Conservation (phyloP, 148 eudicot genomes). For the Suaeda aralocaspica region DNA sequence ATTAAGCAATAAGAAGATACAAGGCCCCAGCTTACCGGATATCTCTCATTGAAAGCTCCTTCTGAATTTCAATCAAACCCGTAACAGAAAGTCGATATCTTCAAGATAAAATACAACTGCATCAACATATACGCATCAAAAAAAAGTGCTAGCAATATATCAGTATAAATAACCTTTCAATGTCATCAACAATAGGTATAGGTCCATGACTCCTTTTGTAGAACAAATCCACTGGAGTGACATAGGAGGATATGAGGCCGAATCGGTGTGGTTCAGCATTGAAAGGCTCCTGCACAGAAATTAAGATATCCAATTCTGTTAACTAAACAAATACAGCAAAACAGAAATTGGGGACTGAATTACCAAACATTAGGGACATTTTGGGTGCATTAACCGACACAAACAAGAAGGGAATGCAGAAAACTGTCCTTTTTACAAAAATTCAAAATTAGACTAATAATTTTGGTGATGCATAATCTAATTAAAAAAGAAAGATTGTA, state of each 20-base stretch:
- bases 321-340: not conserved
- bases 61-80: conserved; percentile 48
- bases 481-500: too few species aligned
- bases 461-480: too few species aligned
- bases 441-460: too few species aligned
- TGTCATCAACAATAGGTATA: conserved; percentile 77
- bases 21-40: conserved; percentile 46
- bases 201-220: conserved; percentile 98
- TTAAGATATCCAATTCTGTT: not conserved
- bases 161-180: conserved; percentile 47
- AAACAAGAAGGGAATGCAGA: too few species aligned
- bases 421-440: too few species aligned
- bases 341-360: too few species aligned
- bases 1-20: not conserved
- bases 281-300: conserved; percentile 68
- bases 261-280: conserved; percentile 91
- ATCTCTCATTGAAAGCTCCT: conserved; percentile 72
- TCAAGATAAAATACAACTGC: conserved; percentile 24
- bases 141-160: not conserved
- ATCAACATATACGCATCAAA: not conserved
- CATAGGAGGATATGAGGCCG: conserved; percentile 71
- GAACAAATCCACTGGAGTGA: conserved; percentile 88
- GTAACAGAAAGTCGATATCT: conserved; percentile 62
- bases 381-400: too few species aligned
- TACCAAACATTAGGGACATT: too few species aligned